Conservation (phyloP, 2,329 filamentous ascomycete genomes). For the Xylariaceae sp. region DNA sequence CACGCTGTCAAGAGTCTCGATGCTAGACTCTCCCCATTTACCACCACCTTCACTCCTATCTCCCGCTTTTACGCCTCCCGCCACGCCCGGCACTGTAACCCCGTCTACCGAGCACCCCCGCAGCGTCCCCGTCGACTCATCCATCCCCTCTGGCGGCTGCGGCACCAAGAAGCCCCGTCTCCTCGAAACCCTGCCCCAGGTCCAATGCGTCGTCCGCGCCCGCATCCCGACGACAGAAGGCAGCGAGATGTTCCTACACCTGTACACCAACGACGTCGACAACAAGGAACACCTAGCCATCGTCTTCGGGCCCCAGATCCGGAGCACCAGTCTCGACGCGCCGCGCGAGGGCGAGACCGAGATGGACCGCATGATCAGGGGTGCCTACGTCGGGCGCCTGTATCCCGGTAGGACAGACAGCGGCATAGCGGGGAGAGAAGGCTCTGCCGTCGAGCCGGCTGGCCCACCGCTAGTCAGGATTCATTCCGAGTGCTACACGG, state of each 20-base stretch:
- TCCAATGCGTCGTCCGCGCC: slow-evolving; percentile 92
- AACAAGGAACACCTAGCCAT: slow-evolving; percentile 96
- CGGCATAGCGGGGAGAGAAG: slow-evolving; percentile 44
- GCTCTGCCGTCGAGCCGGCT: slow-evolving; percentile 8
- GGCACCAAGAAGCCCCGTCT: slow-evolving; percentile 67
- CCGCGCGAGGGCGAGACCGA: slow-evolving; percentile 75
- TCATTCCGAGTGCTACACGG: slow-evolving; percentile 97
- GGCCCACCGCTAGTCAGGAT: slow-evolving; percentile 80
- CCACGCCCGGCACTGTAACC: slow-evolving; percentile 59
- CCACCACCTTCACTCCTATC: slow-evolving; percentile 74
- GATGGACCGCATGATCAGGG: slow-evolving; percentile 87
- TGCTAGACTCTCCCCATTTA: slow-evolving; percentile 17
- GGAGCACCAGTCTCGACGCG: slow-evolving; percentile 69
- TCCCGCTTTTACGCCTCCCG: slow-evolving; percentile 75
- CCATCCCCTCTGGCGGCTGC: slow-evolving; percentile 55
- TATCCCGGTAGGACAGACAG: slow-evolving; percentile 82
- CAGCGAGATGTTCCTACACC: slow-evolving; percentile 93
- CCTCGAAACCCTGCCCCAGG: slow-evolving; percentile 72
- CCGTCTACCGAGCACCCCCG: slow-evolving; percentile 45
- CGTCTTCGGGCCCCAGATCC: slow-evolving; percentile 86
- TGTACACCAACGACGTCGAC: slow-evolving; percentile 91
- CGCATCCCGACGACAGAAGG: slow-evolving; percentile 90
- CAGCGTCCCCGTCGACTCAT: slow-evolving; percentile 60
- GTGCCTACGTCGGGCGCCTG: slow-evolving; percentile 85
- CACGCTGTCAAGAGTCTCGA: slow-evolving; percentile 3